These are phyloP conservation scores for Chlorophyllum brunneum DNA, from an alignment of 768 basidiomycete genomes.

Conservation along the genomic window DNA sequence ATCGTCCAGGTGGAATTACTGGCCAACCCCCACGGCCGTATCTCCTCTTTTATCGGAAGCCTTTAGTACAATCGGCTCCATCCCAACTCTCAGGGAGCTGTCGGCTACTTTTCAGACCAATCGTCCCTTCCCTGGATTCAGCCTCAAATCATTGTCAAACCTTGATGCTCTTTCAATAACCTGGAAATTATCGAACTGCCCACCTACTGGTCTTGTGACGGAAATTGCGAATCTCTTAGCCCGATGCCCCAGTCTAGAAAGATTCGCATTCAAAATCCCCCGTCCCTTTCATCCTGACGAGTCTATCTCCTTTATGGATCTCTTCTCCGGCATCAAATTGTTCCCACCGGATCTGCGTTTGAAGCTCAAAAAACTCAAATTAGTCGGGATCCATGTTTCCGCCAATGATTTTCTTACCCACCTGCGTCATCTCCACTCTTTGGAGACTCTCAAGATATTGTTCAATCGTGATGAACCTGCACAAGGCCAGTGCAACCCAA, in stretches of 20 bases:
- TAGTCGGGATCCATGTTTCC: too few relatives aligned
- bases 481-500: too few relatives aligned
- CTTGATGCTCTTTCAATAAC: neutral
- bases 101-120: neutral
- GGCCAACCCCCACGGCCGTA: neutral
- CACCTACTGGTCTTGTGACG: too few relatives aligned
- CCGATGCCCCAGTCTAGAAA: neutral
- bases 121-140: neutral
- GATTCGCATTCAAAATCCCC: neutral
- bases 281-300: neutral
- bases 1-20: neutral
- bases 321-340: neutral
- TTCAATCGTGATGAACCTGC: too few relatives aligned
- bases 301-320: neutral
- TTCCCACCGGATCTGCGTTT: neutral
- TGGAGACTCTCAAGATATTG: too few relatives aligned
- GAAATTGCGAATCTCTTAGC: neutral
- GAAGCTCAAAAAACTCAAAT: neutral
- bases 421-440: too few relatives aligned
- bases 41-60: neutral
- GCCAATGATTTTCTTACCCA: too few relatives aligned
- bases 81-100: neutral
- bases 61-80: neutral
- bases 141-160: neutral
- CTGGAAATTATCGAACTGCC: neutral